Evolutionary conservation across 1,139 yeast genomes (phyloP).

Genomic region (Blastobotrys elegans): DNA sequence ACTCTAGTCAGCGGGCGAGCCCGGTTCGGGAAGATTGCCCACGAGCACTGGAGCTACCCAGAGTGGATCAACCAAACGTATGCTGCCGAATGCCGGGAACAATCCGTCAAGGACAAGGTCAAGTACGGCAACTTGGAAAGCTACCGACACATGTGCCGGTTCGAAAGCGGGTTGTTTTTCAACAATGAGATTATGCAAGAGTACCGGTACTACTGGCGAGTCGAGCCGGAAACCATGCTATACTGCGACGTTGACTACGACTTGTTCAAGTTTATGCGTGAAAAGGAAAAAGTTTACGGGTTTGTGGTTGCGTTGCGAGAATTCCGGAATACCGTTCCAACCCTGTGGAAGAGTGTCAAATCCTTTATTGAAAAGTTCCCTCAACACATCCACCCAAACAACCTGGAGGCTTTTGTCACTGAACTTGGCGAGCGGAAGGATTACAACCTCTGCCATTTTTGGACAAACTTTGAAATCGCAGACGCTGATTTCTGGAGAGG

Average conservation of each 20-base stretch:
- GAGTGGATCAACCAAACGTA: constrained; percentile 41
- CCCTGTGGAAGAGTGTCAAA: constrained; percentile 67
- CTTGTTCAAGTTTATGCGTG: constrained; percentile 68
- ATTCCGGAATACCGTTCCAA: constrained; percentile 52
- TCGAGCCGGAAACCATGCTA: constrained; percentile 70
- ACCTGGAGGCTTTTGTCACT: constrained; percentile 36
- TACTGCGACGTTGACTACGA: constrained; percentile 68
- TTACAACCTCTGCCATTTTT: constrained; percentile 80
- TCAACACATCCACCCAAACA: constrained; percentile 58
- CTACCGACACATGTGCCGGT: constrained; percentile 77
- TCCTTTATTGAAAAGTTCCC: constrained; percentile 54
- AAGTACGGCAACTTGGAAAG: constrained; percentile 58
- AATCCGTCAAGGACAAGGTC: constrained; percentile 42
- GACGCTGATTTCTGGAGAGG: constrained; percentile 75
- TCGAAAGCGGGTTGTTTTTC: constrained; percentile 60
- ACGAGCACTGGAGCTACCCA: constrained; percentile 64
- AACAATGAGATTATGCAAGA: constrained; percentile 55
- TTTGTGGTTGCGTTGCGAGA: constrained; percentile 65
- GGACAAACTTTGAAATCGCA: constrained; percentile 80
- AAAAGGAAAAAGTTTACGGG: constrained; percentile 61
- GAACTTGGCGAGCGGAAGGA: constrained; percentile 49
- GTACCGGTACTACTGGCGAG: constrained; percentile 66
- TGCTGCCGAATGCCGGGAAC: constrained; percentile 34
- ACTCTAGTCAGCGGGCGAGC: constrained; percentile 46
- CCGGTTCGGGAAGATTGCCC: constrained; percentile 51